Evolutionary conservation across 2,329 filamentous ascomycete species (phyloP).

Genomic region (Penicillium fuscoglaucum): DNA sequence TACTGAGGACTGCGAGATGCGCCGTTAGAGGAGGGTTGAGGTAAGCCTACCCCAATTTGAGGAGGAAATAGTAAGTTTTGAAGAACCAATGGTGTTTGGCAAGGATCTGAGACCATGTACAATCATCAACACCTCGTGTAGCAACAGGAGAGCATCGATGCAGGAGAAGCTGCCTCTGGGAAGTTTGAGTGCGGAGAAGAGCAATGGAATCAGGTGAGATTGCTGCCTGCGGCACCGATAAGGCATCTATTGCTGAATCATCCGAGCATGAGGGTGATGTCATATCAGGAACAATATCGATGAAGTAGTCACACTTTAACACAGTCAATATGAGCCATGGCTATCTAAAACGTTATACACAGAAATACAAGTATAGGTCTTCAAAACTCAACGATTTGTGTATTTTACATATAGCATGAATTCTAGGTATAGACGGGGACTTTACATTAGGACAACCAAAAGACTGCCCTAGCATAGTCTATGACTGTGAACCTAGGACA

Average conservation of each 20-base stretch:
- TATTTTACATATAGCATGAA: conserved; percentile 28
- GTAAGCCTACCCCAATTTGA: conserved; percentile 10
- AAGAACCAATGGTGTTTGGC: conserved; percentile 2
- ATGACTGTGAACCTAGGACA: conserved; percentile 20
- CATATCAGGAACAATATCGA: conserved; percentile 10
- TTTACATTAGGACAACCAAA: conserved; percentile 6
- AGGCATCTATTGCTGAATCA: conserved; percentile 21
- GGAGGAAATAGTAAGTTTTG: neutral
- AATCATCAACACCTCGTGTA: conserved; percentile 8
- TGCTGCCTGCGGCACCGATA: conserved; percentile 8
- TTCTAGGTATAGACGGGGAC: conserved; percentile 32
- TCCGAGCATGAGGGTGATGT: conserved; percentile 10
- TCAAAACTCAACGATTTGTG: conserved; percentile 13
- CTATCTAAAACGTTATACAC: neutral
- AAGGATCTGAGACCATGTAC: conserved; percentile 1
- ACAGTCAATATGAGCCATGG: too few relatives aligned
- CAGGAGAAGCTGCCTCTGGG: conserved; percentile 9
- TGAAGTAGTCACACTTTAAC: neutral
- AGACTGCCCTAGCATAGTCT: conserved; percentile 13
- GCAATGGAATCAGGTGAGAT: conserved; percentile 28
- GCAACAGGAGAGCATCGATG: conserved; percentile 6
- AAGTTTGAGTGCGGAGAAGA: conserved; percentile 32
- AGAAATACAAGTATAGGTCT: neutral
- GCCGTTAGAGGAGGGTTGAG: conserved; percentile 16
- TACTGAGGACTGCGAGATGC: conserved; percentile 13